Evolutionary conservation across 371 early-diverging fungal species (phyloP).

Genomic region (Funneliformis caledonium): DNA sequence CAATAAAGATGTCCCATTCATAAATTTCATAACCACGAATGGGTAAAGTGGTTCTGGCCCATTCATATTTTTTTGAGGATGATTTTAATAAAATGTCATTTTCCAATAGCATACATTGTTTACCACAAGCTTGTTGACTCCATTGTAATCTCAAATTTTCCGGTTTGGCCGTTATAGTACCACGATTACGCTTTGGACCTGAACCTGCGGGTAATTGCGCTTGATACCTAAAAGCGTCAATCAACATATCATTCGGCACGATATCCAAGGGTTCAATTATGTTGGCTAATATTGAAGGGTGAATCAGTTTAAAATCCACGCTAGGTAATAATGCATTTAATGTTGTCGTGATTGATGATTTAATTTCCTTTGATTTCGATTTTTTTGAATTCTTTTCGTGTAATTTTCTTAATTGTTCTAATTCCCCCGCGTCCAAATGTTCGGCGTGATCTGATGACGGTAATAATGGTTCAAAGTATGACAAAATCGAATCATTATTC

Average conservation of each 20-base stretch:
- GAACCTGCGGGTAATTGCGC: neutral
- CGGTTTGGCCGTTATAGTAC: slow-evolving; percentile 5
- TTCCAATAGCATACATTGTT: neutral
- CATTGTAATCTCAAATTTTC: slow-evolving; percentile 25
- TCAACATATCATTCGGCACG: neutral
- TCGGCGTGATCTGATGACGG: slow-evolving; percentile 10
- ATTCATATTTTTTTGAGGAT: neutral
- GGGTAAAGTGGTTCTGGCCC: neutral
- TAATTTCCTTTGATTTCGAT: neutral
- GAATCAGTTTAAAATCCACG: slow-evolving; percentile 32
- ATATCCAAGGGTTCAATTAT: slow-evolving; percentile 33
- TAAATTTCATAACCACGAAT: slow-evolving; percentile 21
- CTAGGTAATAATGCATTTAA: neutral
- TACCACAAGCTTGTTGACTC: slow-evolving; percentile 24
- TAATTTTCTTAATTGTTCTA: slow-evolving; percentile 12
- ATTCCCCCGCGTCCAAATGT: neutral
- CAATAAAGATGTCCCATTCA: slow-evolving; percentile 34
- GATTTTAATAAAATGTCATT: neutral
- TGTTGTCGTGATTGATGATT: neutral
- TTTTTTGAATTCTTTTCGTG: slow-evolving; percentile 15
- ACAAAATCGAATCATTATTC: neutral
- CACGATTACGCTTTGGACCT: slow-evolving; percentile 5
- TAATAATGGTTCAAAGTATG: slow-evolving; percentile 20
- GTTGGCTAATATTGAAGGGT: slow-evolving; percentile 26
- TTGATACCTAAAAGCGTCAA: slow-evolving; percentile 25